phyloP scores from a whole-genome alignment of 164 flowering plant genomes.

The Santalum album region DNA sequence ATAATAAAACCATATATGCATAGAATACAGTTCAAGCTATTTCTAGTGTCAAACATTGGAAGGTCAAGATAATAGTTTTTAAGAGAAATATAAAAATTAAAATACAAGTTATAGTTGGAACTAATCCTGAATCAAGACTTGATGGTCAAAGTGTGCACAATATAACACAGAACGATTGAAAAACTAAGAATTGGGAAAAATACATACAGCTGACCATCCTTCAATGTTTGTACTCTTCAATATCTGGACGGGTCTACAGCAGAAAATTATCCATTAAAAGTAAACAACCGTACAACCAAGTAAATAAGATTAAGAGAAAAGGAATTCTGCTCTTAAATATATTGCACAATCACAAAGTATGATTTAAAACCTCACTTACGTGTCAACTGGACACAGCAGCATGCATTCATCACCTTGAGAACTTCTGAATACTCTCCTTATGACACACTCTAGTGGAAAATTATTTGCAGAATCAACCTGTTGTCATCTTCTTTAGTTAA shows the following conservation, averaged over 20 bases:
- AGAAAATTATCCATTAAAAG: constrained; percentile 8
- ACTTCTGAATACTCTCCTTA: constrained; percentile 79
- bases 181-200: constrained; percentile 3
- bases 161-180: neutral
- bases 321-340: too few relatives aligned
- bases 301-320: neutral
- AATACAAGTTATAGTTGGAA: too few relatives aligned
- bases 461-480: constrained; percentile 85
- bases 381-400: constrained; percentile 89
- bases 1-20: too few relatives aligned
- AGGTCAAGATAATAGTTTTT: too few relatives aligned
- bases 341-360: too few relatives aligned
- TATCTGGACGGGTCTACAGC: constrained; percentile 85
- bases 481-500: constrained; percentile 11
- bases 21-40: too few relatives aligned
- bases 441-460: constrained; percentile 69
- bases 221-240: constrained; percentile 82
- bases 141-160: neutral
- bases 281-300: neutral
- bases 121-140: too few relatives aligned
- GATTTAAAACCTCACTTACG: constrained; percentile 39
- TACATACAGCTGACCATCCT: constrained; percentile 94
- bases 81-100: too few relatives aligned
- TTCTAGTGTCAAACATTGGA: too few relatives aligned
- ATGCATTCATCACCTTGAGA: constrained; percentile 70